Base-by-base conservation (phyloP, 345 rosid genomes). In the Geranium rotundifolium region DNA sequence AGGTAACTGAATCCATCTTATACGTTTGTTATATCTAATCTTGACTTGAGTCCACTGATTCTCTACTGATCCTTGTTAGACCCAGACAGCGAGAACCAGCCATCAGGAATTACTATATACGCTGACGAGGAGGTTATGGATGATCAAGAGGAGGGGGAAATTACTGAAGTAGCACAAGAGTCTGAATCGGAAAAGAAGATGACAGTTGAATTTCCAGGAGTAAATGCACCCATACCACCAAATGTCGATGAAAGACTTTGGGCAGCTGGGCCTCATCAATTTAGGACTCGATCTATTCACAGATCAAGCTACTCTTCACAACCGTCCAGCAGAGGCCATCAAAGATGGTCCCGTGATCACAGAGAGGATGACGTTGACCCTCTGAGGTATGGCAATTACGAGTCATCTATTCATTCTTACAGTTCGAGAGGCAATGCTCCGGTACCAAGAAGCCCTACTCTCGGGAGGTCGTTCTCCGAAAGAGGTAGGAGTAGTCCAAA, bases 121-220 rank as follows among this genome's bases (percentile, higher is more conserved):
- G 85, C 73, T 1, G 90, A 90, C 63, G 85, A 19, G 30, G 91
- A 84, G 64, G 63, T 64, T 56, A 62, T n/a, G n/a, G n/a, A n/a
- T n/a, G n/a, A n/a, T n/a, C n/a, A 63, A 66, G 80, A 82, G 76
- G 95, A 93, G 46, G 96, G 96, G 20, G 96, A 88, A 76, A 84
- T 86, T 37, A 18, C 63, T 20, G 88, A 75, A 63, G 70, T 55
- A 34, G 63, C 69, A 19, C 56, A 0, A 66, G 69, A n/a, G n/a
- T n/a, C 72, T 71, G 79, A 78, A 63, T 80, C 73, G 65, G 76
- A n/a, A n/a, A n/a, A 6, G 82, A 88, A 78, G 72, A 88, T 30
- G 89, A 70, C 79, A 3, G 80, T 83, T 63, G 75, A 75, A 66
- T 93, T 93, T 75, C 97, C 92, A 0, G 99, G 99, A 68, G 67